Percentiles rank a stretch among this genome's conserved stretches.
phyloP scores from a whole-genome alignment of 495 filamentous ascomycete species.

The Penicillium malachiteum region DNA sequence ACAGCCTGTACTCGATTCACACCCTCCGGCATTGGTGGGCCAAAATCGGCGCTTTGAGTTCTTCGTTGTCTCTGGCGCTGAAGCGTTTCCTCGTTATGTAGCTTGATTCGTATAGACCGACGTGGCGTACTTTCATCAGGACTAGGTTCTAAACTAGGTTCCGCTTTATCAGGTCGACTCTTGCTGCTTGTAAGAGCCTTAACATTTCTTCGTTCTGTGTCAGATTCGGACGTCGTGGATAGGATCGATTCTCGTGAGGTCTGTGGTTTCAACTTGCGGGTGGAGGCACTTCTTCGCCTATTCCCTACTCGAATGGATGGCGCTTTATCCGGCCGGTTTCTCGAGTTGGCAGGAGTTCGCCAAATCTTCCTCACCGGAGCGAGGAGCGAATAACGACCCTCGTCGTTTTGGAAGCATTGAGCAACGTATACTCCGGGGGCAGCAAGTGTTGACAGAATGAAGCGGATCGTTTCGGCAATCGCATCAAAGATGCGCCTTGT shows the following conservation, averaged over 20 bases:
- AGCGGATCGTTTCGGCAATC: constrained; percentile 66
- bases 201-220: constrained; percentile 35
- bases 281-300: constrained; percentile 34
- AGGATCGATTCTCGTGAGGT: constrained; percentile 39
- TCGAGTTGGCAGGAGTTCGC: constrained; percentile 32
- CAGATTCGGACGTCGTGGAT: constrained; percentile 51
- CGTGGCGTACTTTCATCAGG: constrained; percentile 65
- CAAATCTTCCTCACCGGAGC: constrained; percentile 60
- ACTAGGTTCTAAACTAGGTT: constrained; percentile 31
- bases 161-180: constrained; percentile 49
- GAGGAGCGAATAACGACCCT: constrained; percentile 73
- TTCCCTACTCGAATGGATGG: constrained; percentile 20
- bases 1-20: constrained; percentile 31
- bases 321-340: constrained; percentile 29
- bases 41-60: constrained; percentile 35
- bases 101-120: constrained; percentile 86
- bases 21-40: constrained; percentile 30
- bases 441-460: constrained; percentile 73
- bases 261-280: constrained; percentile 38
- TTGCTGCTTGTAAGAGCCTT: constrained; percentile 28
- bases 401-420: constrained; percentile 75
- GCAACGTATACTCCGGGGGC: constrained; percentile 78
- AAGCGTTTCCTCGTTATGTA: constrained; percentile 73
- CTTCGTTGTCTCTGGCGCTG: constrained; percentile 54
- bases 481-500: constrained; percentile 49